Evolutionary conservation across 2,329 filamentous ascomycete species (phyloP).

Genomic region (Simplicillium aogashimaense): DNA sequence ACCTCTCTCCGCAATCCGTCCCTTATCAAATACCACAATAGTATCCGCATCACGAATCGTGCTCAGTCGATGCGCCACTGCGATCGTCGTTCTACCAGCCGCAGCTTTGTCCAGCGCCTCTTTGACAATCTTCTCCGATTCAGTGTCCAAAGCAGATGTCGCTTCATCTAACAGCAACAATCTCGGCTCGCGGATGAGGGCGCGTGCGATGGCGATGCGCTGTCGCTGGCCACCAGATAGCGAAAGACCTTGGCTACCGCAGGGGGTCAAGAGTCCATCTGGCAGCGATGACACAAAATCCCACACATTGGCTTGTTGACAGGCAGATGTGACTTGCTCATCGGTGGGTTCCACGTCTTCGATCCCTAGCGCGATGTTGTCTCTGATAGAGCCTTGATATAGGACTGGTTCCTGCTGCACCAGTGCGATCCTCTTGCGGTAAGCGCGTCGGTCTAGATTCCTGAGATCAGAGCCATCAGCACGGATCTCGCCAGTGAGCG

Average conservation of each 20-base stretch:
- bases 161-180: conserved; percentile 68
- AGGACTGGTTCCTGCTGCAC: conserved; percentile 31
- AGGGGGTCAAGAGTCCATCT: conserved; percentile 50
- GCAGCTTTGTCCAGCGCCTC: conserved; percentile 42
- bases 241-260: conserved; percentile 58
- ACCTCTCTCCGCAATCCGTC: conserved; percentile 45
- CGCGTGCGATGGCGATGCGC: conserved; percentile 62
- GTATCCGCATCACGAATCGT: conserved; percentile 47
- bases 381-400: conserved; percentile 41
- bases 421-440: conserved; percentile 25
- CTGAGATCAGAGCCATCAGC: conserved; percentile 20
- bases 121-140: conserved; percentile 57
- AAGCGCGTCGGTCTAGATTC: conserved; percentile 15
- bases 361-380: conserved; percentile 44
- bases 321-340: conserved; percentile 36
- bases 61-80: conserved; percentile 53
- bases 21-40: conserved; percentile 48
- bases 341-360: conserved; percentile 18
- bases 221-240: conserved; percentile 66
- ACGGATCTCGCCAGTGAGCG: conserved; percentile 17
- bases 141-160: conserved; percentile 53
- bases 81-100: conserved; percentile 42
- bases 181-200: conserved; percentile 55
- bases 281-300: conserved; percentile 46
- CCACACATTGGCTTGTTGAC: conserved; percentile 43